Evolutionary conservation across 768 basidiomycete genomes (phyloP), one percentile per base, ranked within the genome.

Genomic region (Panaeolus cyanescens): DNA sequence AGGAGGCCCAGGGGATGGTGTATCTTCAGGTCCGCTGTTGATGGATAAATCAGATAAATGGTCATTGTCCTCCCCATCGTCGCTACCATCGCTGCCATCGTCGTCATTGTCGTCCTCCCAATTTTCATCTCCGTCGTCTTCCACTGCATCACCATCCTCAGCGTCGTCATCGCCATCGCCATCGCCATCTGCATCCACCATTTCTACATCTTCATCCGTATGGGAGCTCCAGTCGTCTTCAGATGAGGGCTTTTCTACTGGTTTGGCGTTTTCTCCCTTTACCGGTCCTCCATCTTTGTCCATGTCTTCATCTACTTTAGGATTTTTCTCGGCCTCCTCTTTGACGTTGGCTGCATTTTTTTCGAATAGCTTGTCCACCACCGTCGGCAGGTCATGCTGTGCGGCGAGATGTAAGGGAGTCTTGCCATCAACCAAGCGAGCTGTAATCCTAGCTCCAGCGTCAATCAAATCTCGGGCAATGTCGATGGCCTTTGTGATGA

Each of bases 351-450:
- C 64, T 7, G 67, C 74, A 66, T 83, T 88, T 62, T 75, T 75
- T 61, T 82, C 80, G 17, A 88, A 67, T 36, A 89, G 67, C 72
- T 84, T 86, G 56, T 73, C 70, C 5, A 86, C 72, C 1, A 88
- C 74, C 0, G 13, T 50, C 7, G 75, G 61, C 31, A 79, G 67
- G 56, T 81, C 80, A 55, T 75, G 72, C 63, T 85, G 84, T 4
- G 83, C 83, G 4, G 85, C 86, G 30, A 88, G 71, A 70, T 88
- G 86, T 45, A 88, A 67, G 4, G 83, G 73, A 8, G 80, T 81
- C n/a, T 84, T 71, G 0, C 87, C 87, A 61, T 87, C 86, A 1
- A 80, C 84, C 5, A 88, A 70, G 3, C 86, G 75, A 4, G 84
- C 78, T 0, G 81, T 84, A 65, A 87, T 85, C 55, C 83, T 75